A percentile compares a stretch with the other conserved stretches of the same genome.
Evolutionary conservation across 495 filamentous ascomycete genomes (phyloP).

Genomic region (Parathielavia hyrcaniae): DNA sequence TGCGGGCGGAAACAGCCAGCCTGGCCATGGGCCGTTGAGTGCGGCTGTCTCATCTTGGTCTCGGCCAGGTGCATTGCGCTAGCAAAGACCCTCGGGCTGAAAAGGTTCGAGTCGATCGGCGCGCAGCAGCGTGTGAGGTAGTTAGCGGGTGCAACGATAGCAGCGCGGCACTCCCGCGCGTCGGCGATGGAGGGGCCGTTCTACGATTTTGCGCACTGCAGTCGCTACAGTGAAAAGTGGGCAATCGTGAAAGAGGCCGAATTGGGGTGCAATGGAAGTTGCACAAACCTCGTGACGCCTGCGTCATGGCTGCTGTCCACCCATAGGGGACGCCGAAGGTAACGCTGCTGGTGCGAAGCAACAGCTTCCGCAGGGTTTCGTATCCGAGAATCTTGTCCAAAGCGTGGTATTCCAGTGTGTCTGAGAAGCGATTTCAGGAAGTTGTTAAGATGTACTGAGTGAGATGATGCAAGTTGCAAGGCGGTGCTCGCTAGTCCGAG

Average conservation of each 20-base stretch:
- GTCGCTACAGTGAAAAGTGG: background rate
- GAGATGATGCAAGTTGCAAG: conserved; percentile 3
- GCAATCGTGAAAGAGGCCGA: background rate
- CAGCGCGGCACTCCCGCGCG: too few species aligned
- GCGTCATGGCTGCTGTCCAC: conserved; percentile 3
- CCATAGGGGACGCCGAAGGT: background rate
- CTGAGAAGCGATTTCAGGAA: background rate
- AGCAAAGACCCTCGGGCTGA: too few species aligned
- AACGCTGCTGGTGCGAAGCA: background rate
- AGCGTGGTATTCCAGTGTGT: background rate
- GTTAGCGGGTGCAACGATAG: too few species aligned
- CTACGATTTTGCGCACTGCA: too few species aligned
- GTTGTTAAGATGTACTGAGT: background rate
- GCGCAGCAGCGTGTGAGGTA: too few species aligned
- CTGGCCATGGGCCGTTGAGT: background rate
- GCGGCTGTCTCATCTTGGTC: background rate
- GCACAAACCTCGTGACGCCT: background rate
- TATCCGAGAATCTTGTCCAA: background rate
- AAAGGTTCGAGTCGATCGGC: too few species aligned
- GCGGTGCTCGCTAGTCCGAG: background rate
- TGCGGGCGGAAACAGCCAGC: background rate
- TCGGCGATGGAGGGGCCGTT: too few species aligned
- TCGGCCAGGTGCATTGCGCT: too few species aligned
- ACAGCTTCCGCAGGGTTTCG: background rate
- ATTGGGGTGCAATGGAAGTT: background rate